Evolutionary conservation across 352 stramenopile genomes (phyloP).

Genomic region (Globisporangium cystogenes): DNA sequence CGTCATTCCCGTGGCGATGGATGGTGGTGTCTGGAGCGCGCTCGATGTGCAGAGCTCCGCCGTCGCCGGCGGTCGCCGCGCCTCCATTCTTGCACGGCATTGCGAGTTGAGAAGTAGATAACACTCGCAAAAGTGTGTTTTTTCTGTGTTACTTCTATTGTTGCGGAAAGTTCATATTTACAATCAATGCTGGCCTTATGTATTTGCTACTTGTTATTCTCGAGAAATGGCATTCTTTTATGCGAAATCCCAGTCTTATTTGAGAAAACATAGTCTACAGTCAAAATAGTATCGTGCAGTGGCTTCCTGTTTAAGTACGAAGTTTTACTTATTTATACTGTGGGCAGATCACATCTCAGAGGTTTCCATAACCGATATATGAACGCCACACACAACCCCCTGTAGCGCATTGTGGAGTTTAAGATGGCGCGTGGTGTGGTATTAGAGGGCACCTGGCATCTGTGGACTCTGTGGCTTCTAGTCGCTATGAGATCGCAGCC

Average conservation of each 20-base stretch:
- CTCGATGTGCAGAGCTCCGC: no score
- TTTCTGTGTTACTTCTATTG: background rate
- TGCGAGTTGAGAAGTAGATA: no score
- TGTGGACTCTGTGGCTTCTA: background rate
- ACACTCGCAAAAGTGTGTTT: background rate
- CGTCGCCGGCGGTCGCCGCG: no score
- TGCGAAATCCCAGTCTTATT: background rate
- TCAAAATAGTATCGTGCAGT: background rate
- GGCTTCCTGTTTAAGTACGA: background rate
- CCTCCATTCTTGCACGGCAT: no score
- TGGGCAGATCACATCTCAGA: background rate
- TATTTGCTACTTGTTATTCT: background rate
- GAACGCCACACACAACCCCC: constrained; percentile 1
- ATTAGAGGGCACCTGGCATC: constrained; percentile 1
- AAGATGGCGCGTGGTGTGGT: background rate
- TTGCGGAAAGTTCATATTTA: background rate
- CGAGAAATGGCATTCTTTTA: background rate
- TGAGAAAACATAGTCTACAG: background rate
- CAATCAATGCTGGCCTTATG: background rate
- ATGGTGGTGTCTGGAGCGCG: no score
- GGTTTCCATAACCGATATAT: background rate
- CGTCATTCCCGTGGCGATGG: no score
- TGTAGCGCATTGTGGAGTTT: background rate
- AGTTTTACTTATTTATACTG: background rate
- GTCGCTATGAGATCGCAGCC: background rate